Percentiles rank a stretch among this genome's conserved stretches.
Conservation (phyloP, 2,329 filamentous ascomycete genomes). For the Furcasterigmium furcatum region DNA sequence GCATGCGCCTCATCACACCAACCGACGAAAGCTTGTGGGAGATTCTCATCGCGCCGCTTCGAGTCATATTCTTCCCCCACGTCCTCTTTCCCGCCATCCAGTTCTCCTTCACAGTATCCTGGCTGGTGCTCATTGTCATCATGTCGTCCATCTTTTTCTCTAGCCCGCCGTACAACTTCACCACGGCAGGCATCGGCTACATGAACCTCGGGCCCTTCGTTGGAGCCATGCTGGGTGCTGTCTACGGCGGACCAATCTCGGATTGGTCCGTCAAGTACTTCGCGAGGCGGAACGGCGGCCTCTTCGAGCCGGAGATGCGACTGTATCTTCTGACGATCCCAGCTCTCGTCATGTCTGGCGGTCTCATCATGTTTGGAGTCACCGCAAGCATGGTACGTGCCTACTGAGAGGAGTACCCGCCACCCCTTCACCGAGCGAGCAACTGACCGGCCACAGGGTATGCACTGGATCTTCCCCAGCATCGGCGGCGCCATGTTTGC, state of each 20-base stretch:
- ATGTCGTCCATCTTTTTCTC: slow-evolving; percentile 30
- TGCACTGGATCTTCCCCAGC: slow-evolving; percentile 38
- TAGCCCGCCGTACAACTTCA: slow-evolving; percentile 24
- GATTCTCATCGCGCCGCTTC: neutral
- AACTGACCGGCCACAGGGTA: slow-evolving; percentile 22
- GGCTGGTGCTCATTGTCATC: slow-evolving; percentile 84
- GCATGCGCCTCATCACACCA: neutral
- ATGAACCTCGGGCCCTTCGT: slow-evolving; percentile 26
- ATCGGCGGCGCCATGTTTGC: slow-evolving; percentile 31
- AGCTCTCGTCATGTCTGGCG: slow-evolving; percentile 26
- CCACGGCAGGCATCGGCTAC: slow-evolving; percentile 19
- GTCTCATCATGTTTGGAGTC: slow-evolving; percentile 34
- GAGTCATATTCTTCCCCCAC: slow-evolving; percentile 48
- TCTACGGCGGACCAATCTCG: slow-evolving; percentile 33
- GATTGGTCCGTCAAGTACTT: slow-evolving; percentile 33
- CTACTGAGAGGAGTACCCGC: no score
- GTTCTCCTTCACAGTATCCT: slow-evolving; percentile 86
- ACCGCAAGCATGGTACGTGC: no score
- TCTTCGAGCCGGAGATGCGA: slow-evolving; percentile 42
- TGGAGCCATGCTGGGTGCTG: slow-evolving; percentile 16
- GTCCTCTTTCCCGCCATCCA: slow-evolving; percentile 85
- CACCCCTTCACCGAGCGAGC: no score
- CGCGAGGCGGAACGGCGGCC: slow-evolving; percentile 31
- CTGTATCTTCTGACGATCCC: no score
- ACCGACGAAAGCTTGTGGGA: neutral